These are phyloP conservation scores for Puccinia triticina DNA, from an alignment of 1,284 basidiomycete species.

Conservation along the genomic window DNA sequence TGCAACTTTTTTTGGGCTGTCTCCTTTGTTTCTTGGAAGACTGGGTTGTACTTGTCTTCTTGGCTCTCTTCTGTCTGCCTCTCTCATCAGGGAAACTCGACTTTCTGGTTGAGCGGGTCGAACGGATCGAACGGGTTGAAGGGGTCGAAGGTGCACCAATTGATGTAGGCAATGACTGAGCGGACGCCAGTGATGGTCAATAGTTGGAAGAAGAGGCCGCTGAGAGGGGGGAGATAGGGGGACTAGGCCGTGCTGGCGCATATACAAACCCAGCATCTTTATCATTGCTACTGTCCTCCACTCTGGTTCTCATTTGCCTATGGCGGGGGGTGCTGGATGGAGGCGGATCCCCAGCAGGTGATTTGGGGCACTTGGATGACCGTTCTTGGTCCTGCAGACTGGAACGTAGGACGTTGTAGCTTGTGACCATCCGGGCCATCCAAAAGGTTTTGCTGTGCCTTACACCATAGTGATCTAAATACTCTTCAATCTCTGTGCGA, in stretches of 20 bases:
- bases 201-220: not conserved
- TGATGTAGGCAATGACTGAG: not conserved
- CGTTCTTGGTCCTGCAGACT: not conserved
- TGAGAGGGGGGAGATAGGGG: not conserved
- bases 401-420: slow-evolving; percentile 9
- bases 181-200: not conserved
- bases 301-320: not conserved
- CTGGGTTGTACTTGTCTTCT: too few relatives aligned
- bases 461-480: not conserved
- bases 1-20: too few relatives aligned
- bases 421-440: not conserved
- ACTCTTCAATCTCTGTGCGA: slow-evolving; percentile 1
- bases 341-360: not conserved
- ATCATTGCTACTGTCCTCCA: not conserved
- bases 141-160: not conserved
- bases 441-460: not conserved
- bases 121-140: too few relatives aligned
- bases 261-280: slow-evolving; percentile 4
- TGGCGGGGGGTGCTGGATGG: not conserved
- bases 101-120: too few relatives aligned
- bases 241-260: not conserved
- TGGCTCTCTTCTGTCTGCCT: too few relatives aligned
- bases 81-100: too few relatives aligned
- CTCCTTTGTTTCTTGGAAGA: too few relatives aligned
- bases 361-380: not conserved